phyloP scores from a whole-genome alignment of 371 early-diverging fungal species.

The Mycotypha africana region DNA sequence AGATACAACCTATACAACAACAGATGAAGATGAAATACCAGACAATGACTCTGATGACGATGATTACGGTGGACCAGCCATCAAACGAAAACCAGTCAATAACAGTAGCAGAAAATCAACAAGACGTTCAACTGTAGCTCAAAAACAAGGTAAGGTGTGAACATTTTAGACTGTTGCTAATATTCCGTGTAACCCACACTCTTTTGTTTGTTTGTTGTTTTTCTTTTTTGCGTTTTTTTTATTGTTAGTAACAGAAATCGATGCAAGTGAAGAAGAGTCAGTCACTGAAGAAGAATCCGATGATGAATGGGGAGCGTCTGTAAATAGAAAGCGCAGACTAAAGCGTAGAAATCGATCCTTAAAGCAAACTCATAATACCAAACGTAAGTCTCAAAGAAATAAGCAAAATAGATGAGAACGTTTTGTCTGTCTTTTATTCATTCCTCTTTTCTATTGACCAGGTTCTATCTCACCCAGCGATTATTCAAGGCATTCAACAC shows the following conservation, averaged over 20 bases:
- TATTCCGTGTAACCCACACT: no score
- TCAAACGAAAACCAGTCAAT: background rate
- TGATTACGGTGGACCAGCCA: slow-evolving; percentile 9
- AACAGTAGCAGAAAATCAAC: background rate
- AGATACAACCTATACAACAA: slow-evolving; percentile 16
- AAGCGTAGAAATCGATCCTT: background rate
- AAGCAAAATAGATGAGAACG: slow-evolving; percentile 1
- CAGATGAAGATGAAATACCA: slow-evolving; percentile 10
- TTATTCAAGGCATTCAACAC: slow-evolving; percentile 43
- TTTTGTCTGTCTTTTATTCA: background rate
- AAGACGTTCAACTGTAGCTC: background rate
- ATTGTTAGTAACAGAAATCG: background rate
- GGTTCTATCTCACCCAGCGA: slow-evolving; percentile 25
- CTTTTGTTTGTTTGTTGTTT: no score
- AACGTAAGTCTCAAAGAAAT: background rate
- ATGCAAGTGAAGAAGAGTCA: no score
- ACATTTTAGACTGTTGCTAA: no score
- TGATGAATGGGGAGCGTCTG: background rate
- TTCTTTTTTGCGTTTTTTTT: background rate
- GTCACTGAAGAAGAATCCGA: background rate
- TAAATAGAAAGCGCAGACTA: background rate
- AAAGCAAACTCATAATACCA: no score
- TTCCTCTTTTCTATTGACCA: background rate
- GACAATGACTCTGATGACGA: slow-evolving; percentile 16
- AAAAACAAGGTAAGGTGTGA: no score